Evolutionary conservation across 306 rosid species (phyloP), one percentile per base, ranked within the genome.

Genomic region (Phaseolus lunatus): DNA sequence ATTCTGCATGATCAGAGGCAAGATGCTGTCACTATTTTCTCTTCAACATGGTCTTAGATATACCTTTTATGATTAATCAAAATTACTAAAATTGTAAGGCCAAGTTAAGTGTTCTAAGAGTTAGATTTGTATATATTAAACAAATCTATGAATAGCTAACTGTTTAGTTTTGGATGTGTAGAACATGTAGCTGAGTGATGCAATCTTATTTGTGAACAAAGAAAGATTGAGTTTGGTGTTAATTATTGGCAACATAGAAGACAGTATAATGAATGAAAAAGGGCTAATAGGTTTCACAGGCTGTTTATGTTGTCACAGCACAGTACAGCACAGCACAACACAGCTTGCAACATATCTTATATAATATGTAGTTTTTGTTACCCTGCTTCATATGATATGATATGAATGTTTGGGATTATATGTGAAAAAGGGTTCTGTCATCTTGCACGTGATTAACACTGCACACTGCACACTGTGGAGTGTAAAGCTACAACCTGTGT

Each of bases 401-500:
- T 47, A 15, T 4, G 52, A 47, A 47, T 70, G 45, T 26, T 59
- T 59, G 44, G 76, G 77, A 70, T 70, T 56, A 39, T 70, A 49
- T 58, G 31, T n/a, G 11, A 49, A 62, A 72, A 63, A 22, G 49
- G 49, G 4, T 18, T 9, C 61, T 43, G 63, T 8, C 75, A 22
- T 44, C 52, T 65, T 73, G 79, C 79, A 80, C 84, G 84, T 54
- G 70, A 49, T 75, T 24, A 65, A 11, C 9, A 16, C 8, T 24
- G 72, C 37, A 58, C 13, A 24, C 8, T 23, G 35, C 2, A 15
- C 50, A 45, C 7, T 45, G 50, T 14, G 18, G 16, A 24, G 63
- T 23, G 14, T n/a, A 59, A 6, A 27, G 43, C 5, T 59, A 29
- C 64, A 57, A 13, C 63, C 9, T 52, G 1, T 52, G 29, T 54